Evolutionary conservation across 352 stramenopile genomes (phyloP), one percentile per base, ranked within the genome.

Genomic region (Peronospora belbahrii): DNA sequence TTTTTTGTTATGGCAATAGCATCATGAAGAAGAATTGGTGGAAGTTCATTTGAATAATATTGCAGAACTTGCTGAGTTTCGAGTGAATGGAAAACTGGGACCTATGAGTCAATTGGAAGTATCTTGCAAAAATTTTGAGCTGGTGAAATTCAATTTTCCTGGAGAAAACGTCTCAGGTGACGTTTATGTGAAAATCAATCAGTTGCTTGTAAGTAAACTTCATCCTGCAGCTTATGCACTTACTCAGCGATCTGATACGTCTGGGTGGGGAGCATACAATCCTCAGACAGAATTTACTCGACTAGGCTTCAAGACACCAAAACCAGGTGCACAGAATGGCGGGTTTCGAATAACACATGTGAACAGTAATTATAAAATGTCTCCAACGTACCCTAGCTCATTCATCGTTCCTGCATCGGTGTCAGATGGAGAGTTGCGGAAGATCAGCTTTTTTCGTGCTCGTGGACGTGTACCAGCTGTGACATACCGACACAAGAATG

Each of bases 391-490:
- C 42, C 85, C 85, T 0, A 75, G 52, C 22, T 48, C 58, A 0
- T 79, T 99, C 24, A 69, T 97, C 8, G 93, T 97, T 2, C 96
- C 96, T 7, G 70, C 83, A 0, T 73, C 78, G 0, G 69, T 98
- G 4, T 88, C 89, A n/a, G 95, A 98, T 47, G 87, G 75, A 5
- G 85, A 97, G 18, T 50, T 97, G 14, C 63, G 71, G 24, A 83
- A 87, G 28, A 92, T 96, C 7, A 84, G 73, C 22, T 59, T 76
- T 36, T 98, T 98, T 53, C 83, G 95, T 42, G 88, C 81, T 4
- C 86, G 94, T 52, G 89, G 91, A 33, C 85, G 95, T 18, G 76
- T 98, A 2, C 92, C 93, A 0, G 79, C 82, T 6, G 67, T 98
- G 20, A 95, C 89, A 2, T 98, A 95, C 65, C 73, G 83, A 3